Conservation (phyloP, 164 flowering plant species). For the Pachysandra terminalis region DNA sequence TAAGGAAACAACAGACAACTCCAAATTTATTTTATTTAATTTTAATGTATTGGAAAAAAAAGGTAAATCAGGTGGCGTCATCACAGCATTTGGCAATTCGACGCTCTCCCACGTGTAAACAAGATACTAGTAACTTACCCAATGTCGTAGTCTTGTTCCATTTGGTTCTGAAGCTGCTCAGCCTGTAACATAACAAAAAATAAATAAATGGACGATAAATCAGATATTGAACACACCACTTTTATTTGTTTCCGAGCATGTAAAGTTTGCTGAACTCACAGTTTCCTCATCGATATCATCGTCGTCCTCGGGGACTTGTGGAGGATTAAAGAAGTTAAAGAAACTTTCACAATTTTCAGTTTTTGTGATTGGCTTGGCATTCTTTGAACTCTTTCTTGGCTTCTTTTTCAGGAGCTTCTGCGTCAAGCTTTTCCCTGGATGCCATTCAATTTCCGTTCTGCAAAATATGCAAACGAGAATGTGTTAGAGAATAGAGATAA, state of each 20-base stretch:
- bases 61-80: too few relatives aligned
- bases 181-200: conserved; percentile 17
- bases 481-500: not conserved
- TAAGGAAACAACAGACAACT: too few relatives aligned
- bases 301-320: conserved; percentile 35
- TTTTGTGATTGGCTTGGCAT: conserved; percentile 39
- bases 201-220: not conserved
- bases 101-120: not conserved
- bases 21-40: too few relatives aligned
- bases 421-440: conserved; percentile 39
- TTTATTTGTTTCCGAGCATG: not conserved
- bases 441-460: conserved; percentile 45
- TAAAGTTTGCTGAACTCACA: conserved; percentile 18
- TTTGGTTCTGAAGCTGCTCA: conserved; percentile 18
- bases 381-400: conserved; percentile 41
- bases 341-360: conserved; percentile 46
- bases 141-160: conserved; percentile 24
- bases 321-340: conserved; percentile 40
- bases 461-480: not conserved
- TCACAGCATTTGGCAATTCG: too few relatives aligned
- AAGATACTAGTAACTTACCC: conserved; percentile 29
- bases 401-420: conserved; percentile 39
- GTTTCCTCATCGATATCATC: conserved; percentile 33
- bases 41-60: too few relatives aligned
- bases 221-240: too few relatives aligned